Base-by-base conservation (phyloP, 2,329 filamentous ascomycete species). In the Colletotrichum truncatum region DNA sequence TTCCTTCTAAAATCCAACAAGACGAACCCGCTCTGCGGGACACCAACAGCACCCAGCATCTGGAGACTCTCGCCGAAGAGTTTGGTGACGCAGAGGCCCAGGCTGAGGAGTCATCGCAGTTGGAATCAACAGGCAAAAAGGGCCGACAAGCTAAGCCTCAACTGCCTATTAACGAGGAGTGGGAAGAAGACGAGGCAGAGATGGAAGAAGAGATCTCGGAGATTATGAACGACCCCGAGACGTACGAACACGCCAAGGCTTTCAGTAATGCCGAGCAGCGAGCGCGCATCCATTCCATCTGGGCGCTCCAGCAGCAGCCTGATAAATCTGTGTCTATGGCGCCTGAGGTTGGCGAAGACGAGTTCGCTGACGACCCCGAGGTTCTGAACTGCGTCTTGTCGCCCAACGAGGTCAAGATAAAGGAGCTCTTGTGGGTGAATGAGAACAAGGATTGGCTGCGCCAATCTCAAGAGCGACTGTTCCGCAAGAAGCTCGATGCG, bases 381-480 rank as follows among this genome's bases (percentile, higher is more conserved):
- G 93, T 99, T 5, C 81, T 86, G 64, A 92, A 92, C 71, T 97
- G 94, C 73, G 78, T 94, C 34, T 84, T 98, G 5, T 87, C 85
- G 0, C 86, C 90, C 1, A 87, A 88, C 3, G 94, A 98, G 78
- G 87, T 90, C 2, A 87, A 87, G 32, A 88, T 94, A 73, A 98
- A 98, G 76, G 94, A 98, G 76, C 89, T 89, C 65, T 92, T 98
- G 55, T 99, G 96, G 96, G 89, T 97, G 43, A 94, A 95, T 65
- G 90, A 94, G 74, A 98, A 99, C 77, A 94, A 96, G 75, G 93
- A 97, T 70, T 99, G 94, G 87, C 84, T 99, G 38, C 92, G 95
- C 8, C 87, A 89, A 51, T 91, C 97, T 74, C 94, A 98, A 73
- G 89, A 92, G 66, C 97, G 96, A 77, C 85, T 91, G 6, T 91